Percentiles rank a stretch among this genome's conserved stretches.
Conservation (phyloP, 2,329 filamentous ascomycete species). For the Erysiphe pulchra region DNA sequence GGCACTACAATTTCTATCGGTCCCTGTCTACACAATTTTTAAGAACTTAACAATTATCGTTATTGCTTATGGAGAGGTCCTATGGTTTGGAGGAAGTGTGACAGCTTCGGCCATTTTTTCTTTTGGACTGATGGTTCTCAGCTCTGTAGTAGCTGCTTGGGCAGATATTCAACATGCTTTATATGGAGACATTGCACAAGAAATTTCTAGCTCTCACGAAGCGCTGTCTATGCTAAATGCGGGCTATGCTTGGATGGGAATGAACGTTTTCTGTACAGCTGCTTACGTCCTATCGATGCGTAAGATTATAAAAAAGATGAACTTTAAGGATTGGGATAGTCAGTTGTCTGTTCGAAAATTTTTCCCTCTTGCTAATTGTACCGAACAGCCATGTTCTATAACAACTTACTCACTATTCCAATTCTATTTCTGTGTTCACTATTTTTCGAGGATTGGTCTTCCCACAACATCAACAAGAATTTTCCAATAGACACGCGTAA, state of each 20-base stretch:
- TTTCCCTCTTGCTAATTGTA: slow-evolving; percentile 11
- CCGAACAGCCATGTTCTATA: slow-evolving; percentile 85
- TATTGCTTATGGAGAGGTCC: slow-evolving; percentile 91
- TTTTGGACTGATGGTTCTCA: slow-evolving; percentile 89
- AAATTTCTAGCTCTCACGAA: slow-evolving; percentile 31
- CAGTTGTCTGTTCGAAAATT: slow-evolving; percentile 19
- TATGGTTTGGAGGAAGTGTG: slow-evolving; percentile 92
- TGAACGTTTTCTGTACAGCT: slow-evolving; percentile 89
- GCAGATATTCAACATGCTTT: slow-evolving; percentile 80
- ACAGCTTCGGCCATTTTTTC: slow-evolving; percentile 70
- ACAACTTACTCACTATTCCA: slow-evolving; percentile 91
- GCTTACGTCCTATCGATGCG: slow-evolving; percentile 81
- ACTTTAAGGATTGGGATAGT: slow-evolving; percentile 99
- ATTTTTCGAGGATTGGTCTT: slow-evolving; percentile 77
- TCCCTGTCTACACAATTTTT: slow-evolving; percentile 98
- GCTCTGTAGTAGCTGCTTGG: slow-evolving; percentile 87
- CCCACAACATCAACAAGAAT: slow-evolving; percentile 58
- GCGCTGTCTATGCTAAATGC: slow-evolving; percentile 77
- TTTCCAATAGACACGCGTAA: slow-evolving; percentile 68
- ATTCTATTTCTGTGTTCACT: slow-evolving; percentile 65
- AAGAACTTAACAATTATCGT: slow-evolving; percentile 98
- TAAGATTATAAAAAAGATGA: slow-evolving; percentile 97
- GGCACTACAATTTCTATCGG: slow-evolving; percentile 84
- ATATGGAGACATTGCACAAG: slow-evolving; percentile 16
- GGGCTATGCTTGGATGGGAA: slow-evolving; percentile 91